A percentile compares a stretch with the other conserved stretches of the same genome.
phyloP scores from a whole-genome alignment of 495 filamentous ascomycete genomes.

The Penicillium malachiteum region DNA sequence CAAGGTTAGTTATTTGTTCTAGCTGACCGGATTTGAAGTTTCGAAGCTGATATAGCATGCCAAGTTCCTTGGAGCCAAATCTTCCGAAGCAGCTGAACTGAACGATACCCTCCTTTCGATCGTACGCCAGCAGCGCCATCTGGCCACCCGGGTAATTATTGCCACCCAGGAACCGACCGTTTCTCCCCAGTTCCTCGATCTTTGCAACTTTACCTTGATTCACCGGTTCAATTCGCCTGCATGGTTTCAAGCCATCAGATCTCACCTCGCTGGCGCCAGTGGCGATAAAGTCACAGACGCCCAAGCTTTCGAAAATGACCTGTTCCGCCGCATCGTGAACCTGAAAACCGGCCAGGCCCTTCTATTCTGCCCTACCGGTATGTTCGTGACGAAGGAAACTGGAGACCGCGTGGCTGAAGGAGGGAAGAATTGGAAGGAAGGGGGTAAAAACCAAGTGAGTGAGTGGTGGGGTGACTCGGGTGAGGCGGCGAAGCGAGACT shows the following conservation, averaged over 20 bases:
- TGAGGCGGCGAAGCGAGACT: no score
- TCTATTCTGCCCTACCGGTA: conserved; percentile 55
- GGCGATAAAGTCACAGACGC: not conserved
- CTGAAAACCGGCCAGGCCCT: conserved; percentile 64
- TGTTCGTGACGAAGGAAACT: conserved; percentile 5
- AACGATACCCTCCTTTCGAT: conserved; percentile 63
- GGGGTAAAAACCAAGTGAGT: no score
- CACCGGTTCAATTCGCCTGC: conserved; percentile 73
- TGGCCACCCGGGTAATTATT: conserved; percentile 63
- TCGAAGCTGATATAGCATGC: not conserved
- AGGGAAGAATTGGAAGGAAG: not conserved
- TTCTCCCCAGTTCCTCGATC: conserved; percentile 62
- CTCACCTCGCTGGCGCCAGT: conserved; percentile 55
- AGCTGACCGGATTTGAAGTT: not conserved
- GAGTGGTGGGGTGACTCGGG: no score
- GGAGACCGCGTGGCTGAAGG: not conserved
- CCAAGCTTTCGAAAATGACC: conserved; percentile 4
- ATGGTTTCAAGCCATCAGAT: conserved; percentile 60
- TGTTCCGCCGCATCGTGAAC: conserved; percentile 55
- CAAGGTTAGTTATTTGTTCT: not conserved
- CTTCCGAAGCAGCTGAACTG: conserved; percentile 45
- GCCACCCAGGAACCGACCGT: conserved; percentile 80
- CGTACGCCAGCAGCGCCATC: conserved; percentile 71
- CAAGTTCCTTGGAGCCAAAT: conserved; percentile 48
- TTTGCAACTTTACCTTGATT: conserved; percentile 69